phyloP scores from a whole-genome alignment of 345 rosid genomes.

The Linum trigynum region DNA sequence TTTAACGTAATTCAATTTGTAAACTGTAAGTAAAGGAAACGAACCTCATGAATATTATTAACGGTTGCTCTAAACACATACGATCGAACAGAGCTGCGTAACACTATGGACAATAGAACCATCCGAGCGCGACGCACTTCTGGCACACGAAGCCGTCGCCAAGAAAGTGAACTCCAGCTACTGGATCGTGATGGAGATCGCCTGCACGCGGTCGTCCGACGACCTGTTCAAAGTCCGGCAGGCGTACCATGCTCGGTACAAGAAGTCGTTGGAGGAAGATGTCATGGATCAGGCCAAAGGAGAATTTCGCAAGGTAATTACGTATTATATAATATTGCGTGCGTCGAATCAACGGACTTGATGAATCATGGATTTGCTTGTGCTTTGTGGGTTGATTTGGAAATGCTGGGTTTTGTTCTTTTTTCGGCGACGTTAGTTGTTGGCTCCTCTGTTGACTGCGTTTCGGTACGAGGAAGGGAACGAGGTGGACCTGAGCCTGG shows the following conservation, averaged over 20 bases:
- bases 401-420: background rate
- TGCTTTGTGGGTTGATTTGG: background rate
- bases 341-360: background rate
- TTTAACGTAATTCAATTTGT: no score
- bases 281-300: constrained; percentile 73
- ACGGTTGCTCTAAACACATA: background rate
- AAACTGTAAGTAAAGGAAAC: no score
- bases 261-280: constrained; percentile 85
- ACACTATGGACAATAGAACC: constrained; percentile 66
- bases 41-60: no score
- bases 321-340: no score
- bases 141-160: constrained; percentile 60
- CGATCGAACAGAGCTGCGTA: constrained; percentile 41
- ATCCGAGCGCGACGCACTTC: constrained; percentile 64
- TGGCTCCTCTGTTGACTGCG: constrained; percentile 72
- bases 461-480: constrained; percentile 67
- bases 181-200: constrained; percentile 74
- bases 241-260: constrained; percentile 68
- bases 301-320: constrained; percentile 78
- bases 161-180: constrained; percentile 60
- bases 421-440: constrained; percentile 53
- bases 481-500: constrained; percentile 57
- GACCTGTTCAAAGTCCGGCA: constrained; percentile 55
- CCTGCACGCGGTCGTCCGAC: constrained; percentile 57
- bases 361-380: background rate